phyloP scores from a whole-genome alignment of 2,329 filamentous ascomycete genomes.

The Tothia fuscella region DNA sequence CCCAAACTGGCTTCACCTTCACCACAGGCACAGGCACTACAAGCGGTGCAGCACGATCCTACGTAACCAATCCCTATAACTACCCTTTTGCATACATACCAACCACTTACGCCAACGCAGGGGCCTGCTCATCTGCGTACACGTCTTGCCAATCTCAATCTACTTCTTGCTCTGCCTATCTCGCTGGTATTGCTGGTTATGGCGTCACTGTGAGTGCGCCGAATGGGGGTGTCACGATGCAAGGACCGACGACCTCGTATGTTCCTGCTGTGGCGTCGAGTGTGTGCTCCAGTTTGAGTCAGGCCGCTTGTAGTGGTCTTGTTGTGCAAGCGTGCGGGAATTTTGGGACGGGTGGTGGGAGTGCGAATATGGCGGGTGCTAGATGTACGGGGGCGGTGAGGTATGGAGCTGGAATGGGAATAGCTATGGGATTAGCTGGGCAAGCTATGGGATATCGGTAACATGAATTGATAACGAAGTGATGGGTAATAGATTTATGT shows the following conservation, averaged over 20 bases:
- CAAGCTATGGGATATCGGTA: background rate
- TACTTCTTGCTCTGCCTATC: conserved; percentile 7
- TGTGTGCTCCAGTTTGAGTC: conserved; percentile 11
- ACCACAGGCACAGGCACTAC: conserved; percentile 13
- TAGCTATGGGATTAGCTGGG: conserved; percentile 1
- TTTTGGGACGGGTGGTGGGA: conserved; percentile 6
- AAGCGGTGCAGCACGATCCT: conserved; percentile 19
- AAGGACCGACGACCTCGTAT: conserved; percentile 8
- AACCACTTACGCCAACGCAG: conserved; percentile 40
- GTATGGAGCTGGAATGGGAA: conserved; percentile 4
- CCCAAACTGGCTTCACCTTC: conserved; percentile 12
- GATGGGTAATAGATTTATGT: too few species aligned
- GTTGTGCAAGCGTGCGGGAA: conserved; percentile 9
- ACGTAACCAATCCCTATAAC: conserved; percentile 36
- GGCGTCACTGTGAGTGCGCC: conserved; percentile 9
- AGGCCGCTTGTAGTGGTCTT: conserved; percentile 7
- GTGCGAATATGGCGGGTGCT: background rate
- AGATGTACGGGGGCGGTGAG: conserved; percentile 1
- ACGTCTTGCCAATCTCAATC: conserved; percentile 36
- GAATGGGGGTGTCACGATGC: conserved; percentile 9
- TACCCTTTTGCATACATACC: conserved; percentile 43
- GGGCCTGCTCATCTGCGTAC: conserved; percentile 42
- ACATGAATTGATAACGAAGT: background rate
- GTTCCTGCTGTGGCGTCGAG: conserved; percentile 2
- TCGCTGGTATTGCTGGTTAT: conserved; percentile 6